Base-by-base conservation (phyloP, 148 eudicot genomes). In the Camellia granthamiana region DNA sequence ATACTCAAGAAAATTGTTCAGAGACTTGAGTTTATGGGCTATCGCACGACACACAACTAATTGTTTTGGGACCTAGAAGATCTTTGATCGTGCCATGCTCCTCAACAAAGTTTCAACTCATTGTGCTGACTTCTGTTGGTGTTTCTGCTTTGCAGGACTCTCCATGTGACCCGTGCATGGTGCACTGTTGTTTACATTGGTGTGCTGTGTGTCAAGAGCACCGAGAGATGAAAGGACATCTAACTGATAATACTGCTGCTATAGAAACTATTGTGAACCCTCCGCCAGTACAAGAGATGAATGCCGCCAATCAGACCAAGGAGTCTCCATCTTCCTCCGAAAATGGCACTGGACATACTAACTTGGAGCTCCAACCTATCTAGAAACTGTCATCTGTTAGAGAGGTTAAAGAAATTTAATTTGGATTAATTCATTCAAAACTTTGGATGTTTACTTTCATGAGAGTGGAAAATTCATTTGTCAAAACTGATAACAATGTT, bases 191-290 rank as follows among this genome's bases (percentile, higher is more conserved):
- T 77, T 65, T 94, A 85, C 98, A 94, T 76, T 92, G 92, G 93
- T 94, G 98, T 66, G 98, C 98, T 19, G 65, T 90, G 19, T 94
- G 98, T 81, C 98, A 94, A 64, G 98, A 94, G 72, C 90, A 94
- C 79, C 74, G 97, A 76, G 97, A 94, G 80, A 90, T 90, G 90
- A 88, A 75, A 78, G 81, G 81, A 15, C 91, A 84, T 38, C 82
- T 92, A 46, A 77, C 88, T 9, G 92, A 90, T 23, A 74, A 74
- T 42, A 63, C 62, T 38, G 42, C 76, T 12, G 14, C 79, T 3
- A 3, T 38, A 12, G 42, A 62, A 51, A 87, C 92, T 4, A 70
- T 86, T 15, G 78, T 82, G 52, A 77, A 88, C 75, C 94, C 98
- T 52, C 98, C 98, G 5, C 86, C 84, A 2, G 63, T 84, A 18